Evolutionary conservation across 139 green algal species (phyloP), one percentile per base, ranked within the genome.

Genomic region (Tetratostichococcus sp.): DNA sequence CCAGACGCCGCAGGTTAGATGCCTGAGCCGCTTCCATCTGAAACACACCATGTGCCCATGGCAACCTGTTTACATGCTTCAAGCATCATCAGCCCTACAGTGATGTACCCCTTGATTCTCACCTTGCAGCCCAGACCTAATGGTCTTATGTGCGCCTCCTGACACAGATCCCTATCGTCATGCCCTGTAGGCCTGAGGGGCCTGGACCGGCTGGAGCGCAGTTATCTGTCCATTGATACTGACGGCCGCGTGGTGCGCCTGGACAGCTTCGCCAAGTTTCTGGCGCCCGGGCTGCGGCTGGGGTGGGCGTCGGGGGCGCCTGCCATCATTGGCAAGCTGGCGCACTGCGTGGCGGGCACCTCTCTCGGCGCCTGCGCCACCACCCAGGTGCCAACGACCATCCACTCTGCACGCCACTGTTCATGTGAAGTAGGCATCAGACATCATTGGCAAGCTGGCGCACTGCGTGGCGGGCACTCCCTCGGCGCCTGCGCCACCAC

Each of bases 261-360:
- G 2, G 91, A 96, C 85, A 91, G 85, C 30, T 91, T 96, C 67
- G 76, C 87, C 30, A 96, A 96, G 71, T 82, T 83, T 30, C 31
- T 89, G 77, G 32, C 58, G 4, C 90, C 90, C 1, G 90, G 85
- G 4, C 82, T 89, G 78, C 82, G 91, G 35, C 81, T 94, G 69
- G 89, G 89, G 31, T 95, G 91, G 91, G 75, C 90, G 16, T 87
- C 88, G 0, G 89, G 79, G 23, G 71, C 81, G 0, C 77, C 79
- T 0, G 8, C 58, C 2, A 68, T 93, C 35, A 66, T 85, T 11
- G 35, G 67, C n/a, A 89, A 89, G 71, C 65, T 93, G 25, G 69
- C 77, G 34, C 74, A 80, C 31, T 72, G 68, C 43, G 69, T 84
- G 14, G 65, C 78, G 34, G 76, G 62, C 50, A 32, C 72, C 25